Evolutionary conservation across 139 green algal genomes (phyloP).

Genomic region (Picochlorum sp.): DNA sequence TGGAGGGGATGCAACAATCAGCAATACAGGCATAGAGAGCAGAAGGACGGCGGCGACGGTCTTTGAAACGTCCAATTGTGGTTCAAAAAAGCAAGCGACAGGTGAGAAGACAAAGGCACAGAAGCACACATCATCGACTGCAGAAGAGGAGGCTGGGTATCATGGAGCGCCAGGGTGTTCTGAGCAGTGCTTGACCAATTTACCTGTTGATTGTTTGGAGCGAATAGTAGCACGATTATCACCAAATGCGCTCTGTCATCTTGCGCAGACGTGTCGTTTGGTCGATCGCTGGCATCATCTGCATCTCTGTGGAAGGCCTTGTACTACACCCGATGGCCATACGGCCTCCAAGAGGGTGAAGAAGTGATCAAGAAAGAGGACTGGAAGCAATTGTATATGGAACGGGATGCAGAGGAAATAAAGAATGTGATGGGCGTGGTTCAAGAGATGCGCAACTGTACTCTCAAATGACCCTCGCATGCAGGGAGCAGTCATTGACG

Average conservation of each 20-base stretch:
- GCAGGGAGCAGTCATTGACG: slow-evolving; percentile 11
- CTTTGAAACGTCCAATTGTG: neutral
- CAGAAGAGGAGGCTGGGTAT: neutral
- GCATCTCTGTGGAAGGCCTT: slow-evolving; percentile 30
- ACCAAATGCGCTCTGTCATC: slow-evolving; percentile 23
- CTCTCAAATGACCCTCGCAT: slow-evolving; percentile 13
- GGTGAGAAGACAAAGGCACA: no score
- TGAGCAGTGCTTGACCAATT: neutral
- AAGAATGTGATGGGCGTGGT: neutral
- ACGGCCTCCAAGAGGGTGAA: neutral
- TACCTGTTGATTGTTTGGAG: slow-evolving; percentile 18
- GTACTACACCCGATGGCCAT: slow-evolving; percentile 22
- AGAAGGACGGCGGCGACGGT: no score
- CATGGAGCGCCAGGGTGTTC: neutral
- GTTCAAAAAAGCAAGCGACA: neutral
- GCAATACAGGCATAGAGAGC: no score
- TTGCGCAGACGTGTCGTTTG: slow-evolving; percentile 3
- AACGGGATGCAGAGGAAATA: slow-evolving; percentile 9
- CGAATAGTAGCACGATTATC: slow-evolving; percentile 28
- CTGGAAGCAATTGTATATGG: slow-evolving; percentile 20
- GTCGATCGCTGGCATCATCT: slow-evolving; percentile 11
- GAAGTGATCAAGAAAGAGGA: slow-evolving; percentile 2
- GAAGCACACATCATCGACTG: no score
- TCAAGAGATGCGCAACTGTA: slow-evolving; percentile 12
- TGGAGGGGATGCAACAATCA: no score